These are phyloP conservation scores for Ophiocordyceps camponoti-rufipedis DNA, from an alignment of 2,329 filamentous ascomycete species.

Conservation along the genomic window DNA sequence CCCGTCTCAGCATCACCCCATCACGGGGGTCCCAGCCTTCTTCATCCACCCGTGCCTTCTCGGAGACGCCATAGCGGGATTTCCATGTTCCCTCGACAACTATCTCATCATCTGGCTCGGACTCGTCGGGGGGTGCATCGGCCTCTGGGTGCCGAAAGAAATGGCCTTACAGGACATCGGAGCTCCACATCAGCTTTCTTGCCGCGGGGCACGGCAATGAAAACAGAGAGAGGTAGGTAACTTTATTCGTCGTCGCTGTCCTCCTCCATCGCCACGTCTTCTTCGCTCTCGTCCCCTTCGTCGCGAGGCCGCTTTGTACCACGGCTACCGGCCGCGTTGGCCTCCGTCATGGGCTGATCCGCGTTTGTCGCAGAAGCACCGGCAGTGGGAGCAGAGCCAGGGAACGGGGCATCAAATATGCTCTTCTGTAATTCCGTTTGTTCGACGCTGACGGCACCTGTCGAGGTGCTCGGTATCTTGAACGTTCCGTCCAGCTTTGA, in stretches of 20 bases:
- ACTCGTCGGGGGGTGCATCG: slow-evolving; percentile 64
- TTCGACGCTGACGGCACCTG: slow-evolving; percentile 35
- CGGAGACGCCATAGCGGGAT: slow-evolving; percentile 56
- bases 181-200: slow-evolving; percentile 1
- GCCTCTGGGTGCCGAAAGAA: slow-evolving; percentile 57
- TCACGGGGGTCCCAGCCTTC: slow-evolving; percentile 60
- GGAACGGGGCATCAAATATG: slow-evolving; percentile 54
- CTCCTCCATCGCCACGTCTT: slow-evolving; percentile 50
- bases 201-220: background rate
- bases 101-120: slow-evolving; percentile 85
- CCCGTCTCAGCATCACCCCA: slow-evolving; percentile 55
- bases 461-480: slow-evolving; percentile 40
- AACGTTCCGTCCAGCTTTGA: slow-evolving; percentile 87
- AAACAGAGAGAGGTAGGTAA: background rate
- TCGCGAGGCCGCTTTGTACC: slow-evolving; percentile 52
- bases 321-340: slow-evolving; percentile 33
- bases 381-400: slow-evolving; percentile 27
- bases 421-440: slow-evolving; percentile 62
- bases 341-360: slow-evolving; percentile 31
- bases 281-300: slow-evolving; percentile 50
- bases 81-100: slow-evolving; percentile 41
- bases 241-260: slow-evolving; percentile 53
- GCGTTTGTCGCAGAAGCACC: slow-evolving; percentile 28
- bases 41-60: slow-evolving; percentile 90
- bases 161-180: slow-evolving; percentile 29